Base-by-base conservation (phyloP, 768 basidiomycete genomes). In the Obba rivulosa region DNA sequence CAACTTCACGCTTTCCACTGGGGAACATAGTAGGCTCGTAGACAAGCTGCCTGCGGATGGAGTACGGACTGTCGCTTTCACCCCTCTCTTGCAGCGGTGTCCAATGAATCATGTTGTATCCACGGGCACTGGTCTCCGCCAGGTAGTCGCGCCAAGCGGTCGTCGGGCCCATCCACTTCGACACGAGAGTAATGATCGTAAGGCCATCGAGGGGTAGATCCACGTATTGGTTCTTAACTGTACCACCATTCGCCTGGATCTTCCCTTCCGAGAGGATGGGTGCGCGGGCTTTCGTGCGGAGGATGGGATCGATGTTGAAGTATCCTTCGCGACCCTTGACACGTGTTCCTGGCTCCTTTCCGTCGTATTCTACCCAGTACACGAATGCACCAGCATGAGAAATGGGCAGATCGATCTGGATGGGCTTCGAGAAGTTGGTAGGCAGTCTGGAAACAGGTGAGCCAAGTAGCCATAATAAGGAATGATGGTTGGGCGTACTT, bases 81-180 rank as follows among this genome's bases (percentile, higher is more conserved):
- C 96, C 96, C 28, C 94, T 75, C 62, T 89, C 85, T 67, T 99
- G 95, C 5, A 99, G 71, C 0, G 96, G 96, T 0, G 95, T 89
- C 74, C 87, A 99, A 62, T 99, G 96, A 37, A 99, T 71, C 92
- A 98, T 96, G 44, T 94, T 99, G 72, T 99, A 99, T 1, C 96
- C 95, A 41, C 95, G 75, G 45, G 89, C 77, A 45, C 83, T 80
- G 10, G 92, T 88, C 67, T 94, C 92, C 42, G 78, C 74, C 55
- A 96, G 89, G 62, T 90, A 81, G 3, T 75, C 73, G 38, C 69
- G 73, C 96, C 96, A 98, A 24, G 83, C 72, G 10, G 71, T 65
- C 31, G 91, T 66, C 1, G 85, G 77, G 2, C 94, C 95, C 91
- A 97, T 96, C 96, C 96, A 99, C 65, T 99, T 99, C 1, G 93